Base-by-base conservation (phyloP, 2,329 filamentous ascomycete species). In the Cyphellophora europaea region DNA sequence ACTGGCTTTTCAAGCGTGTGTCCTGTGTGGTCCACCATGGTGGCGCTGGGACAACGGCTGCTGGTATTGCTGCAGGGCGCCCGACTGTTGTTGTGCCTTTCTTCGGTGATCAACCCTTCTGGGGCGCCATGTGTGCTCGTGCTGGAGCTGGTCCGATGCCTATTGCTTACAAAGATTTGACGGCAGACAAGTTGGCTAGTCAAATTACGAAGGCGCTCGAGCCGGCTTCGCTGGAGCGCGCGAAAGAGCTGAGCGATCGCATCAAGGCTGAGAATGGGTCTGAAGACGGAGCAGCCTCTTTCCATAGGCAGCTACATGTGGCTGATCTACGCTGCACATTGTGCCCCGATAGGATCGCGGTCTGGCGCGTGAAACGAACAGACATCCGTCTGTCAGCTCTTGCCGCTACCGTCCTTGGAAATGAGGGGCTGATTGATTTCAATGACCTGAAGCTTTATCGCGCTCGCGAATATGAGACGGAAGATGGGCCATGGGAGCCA, bases 61-160 rank as follows among this genome's bases (percentile, higher is more conserved):
- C 84, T 1, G 86, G 86, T n/a, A 82, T 93, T 41, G 74, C 79
- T n/a, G 74, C 77, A 1, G 85, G 84, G 12, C 78, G 78, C 35
- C 85, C 86, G 2, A 93, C 86, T 0, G 72, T 91, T 2, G 71
- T 93, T 2, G 77, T 93, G 0, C 85, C 86, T 0, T 93, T 93
- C 62, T 93, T 88, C 51, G 82, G 82, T 2, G 82, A 88, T 47
- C 82, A 88, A 54, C 79, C 79, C 1, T 88, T 88, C 51, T 88
- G 82, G 83, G 82, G 83, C 5, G 68, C 76, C 8, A 87, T 88
- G 71, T 74, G 87, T 28, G 71, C 77, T 0, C 70, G 66, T 40
- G 80, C 82, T 6, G 79, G 81, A 6, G 82, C 82, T 5, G 82
- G 82, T 0, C 81, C 82, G 0, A 57, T 66, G 1, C 81, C 82